Evolutionary conservation across 495 filamentous ascomycete genomes (phyloP).

Genomic region (Amniculicola lignicola): DNA sequence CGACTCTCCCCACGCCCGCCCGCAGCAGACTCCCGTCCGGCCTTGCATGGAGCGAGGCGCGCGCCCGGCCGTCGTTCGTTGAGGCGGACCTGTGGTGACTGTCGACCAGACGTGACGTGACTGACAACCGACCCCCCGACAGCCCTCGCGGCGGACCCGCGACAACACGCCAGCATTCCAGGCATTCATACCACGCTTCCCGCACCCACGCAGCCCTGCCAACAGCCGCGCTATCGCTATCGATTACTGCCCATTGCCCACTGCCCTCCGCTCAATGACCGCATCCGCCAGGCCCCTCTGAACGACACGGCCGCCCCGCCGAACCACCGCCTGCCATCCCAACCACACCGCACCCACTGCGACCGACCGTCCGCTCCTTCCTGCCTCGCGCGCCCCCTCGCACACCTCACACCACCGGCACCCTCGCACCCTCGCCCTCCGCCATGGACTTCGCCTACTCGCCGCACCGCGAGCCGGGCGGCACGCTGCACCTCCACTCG

Average conservation of each 20-base stretch:
- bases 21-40: not conserved
- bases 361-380: not conserved
- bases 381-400: not conserved
- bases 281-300: not conserved
- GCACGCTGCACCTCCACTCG: constrained; percentile 76
- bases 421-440: constrained; percentile 5
- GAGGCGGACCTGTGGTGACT: constrained; percentile 20
- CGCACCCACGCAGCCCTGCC: constrained; percentile 9
- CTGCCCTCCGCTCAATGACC: constrained; percentile 8
- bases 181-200: constrained; percentile 17
- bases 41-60: constrained; percentile 27
- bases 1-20: not conserved
- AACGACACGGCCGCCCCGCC: not conserved
- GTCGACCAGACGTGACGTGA: constrained; percentile 1
- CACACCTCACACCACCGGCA: constrained; percentile 5
- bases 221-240: constrained; percentile 30
- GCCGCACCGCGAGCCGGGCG: constrained; percentile 49
- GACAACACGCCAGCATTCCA: constrained; percentile 26
- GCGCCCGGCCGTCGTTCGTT: constrained; percentile 20
- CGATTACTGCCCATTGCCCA: constrained; percentile 14
- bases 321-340: not conserved
- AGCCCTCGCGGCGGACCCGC: not conserved
- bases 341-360: not conserved
- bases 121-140: not conserved
- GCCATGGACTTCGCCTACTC: constrained; percentile 44